Conservation (phyloP, 805 yeast genomes). For the Saccharomyces jurei region DNA sequence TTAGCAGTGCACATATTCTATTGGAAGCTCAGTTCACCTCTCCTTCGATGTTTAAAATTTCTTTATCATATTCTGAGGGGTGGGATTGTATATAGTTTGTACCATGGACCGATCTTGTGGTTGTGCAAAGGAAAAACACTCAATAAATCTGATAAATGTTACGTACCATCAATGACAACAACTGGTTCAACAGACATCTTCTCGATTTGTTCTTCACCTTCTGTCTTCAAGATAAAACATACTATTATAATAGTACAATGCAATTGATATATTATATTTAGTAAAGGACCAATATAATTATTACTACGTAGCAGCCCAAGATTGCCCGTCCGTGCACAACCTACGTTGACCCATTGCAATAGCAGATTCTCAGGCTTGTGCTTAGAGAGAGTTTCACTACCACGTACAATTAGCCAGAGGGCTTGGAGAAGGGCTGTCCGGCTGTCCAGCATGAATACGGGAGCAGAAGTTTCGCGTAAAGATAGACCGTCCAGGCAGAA, state of each 20-base stretch:
- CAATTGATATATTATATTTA: neutral
- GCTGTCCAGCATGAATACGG: neutral
- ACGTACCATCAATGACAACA: conserved; percentile 93
- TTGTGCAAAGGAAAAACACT: neutral
- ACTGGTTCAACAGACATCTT: conserved; percentile 55
- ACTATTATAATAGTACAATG: neutral
- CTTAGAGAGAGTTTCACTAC: neutral
- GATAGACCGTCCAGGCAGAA: neutral
- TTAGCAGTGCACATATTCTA: neutral
- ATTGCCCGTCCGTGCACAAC: neutral
- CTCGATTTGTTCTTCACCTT: neutral
- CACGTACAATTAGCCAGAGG: neutral
- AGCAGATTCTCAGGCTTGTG: neutral
- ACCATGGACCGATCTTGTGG: neutral
- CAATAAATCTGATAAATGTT: neutral
- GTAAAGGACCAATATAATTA: neutral
- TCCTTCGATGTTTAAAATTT: neutral
- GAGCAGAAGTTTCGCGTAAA: neutral
- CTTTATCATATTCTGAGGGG: too few relatives aligned
- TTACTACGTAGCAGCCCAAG: neutral
- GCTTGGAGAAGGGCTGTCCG: neutral
- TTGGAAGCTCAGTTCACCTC: neutral
- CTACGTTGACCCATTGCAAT: neutral
- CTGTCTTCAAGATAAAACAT: neutral
- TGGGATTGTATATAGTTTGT: too few relatives aligned